Evolutionary conservation across 305 asterid genomes (phyloP).

Genomic region (Petunia hybrid): DNA sequence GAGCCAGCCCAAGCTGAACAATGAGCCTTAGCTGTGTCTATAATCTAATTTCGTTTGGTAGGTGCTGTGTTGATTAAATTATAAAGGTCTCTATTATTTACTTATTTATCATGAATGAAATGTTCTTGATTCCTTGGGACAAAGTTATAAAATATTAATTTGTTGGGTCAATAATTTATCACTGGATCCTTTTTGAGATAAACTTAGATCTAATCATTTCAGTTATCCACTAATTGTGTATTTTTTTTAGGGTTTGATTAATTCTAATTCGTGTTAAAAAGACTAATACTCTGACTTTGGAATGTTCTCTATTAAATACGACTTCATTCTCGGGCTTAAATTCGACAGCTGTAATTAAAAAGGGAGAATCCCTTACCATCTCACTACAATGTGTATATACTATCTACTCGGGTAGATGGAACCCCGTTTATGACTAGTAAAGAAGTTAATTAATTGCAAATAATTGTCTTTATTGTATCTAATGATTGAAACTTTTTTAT

Average conservation of each 20-base stretch:
- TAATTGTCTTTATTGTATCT: neutral
- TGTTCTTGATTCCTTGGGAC: neutral
- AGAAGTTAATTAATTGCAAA: neutral
- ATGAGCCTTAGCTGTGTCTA: neutral
- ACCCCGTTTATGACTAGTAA: neutral
- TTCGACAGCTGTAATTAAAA: too few relatives aligned
- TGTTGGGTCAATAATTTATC: neutral
- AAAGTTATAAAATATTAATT: neutral
- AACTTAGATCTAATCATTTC: neutral
- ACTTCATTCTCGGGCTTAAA: too few relatives aligned
- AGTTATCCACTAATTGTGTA: too few relatives aligned
- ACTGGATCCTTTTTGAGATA: conserved; percentile 17
- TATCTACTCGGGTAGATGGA: neutral
- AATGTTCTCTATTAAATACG: too few relatives aligned
- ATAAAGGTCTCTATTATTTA: neutral
- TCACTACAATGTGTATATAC: too few relatives aligned
- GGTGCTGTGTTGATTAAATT: conserved; percentile 15
- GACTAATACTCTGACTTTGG: too few relatives aligned
- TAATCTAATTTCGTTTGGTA: neutral
- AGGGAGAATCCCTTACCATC: too few relatives aligned
- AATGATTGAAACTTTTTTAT: neutral
- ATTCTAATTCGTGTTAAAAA: too few relatives aligned
- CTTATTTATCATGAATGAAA: neutral
- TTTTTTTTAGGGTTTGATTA: too few relatives aligned
- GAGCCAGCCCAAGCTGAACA: neutral